These are phyloP conservation scores for Apiotrichum sp. DNA, from an alignment of 1,284 basidiomycete species.

Conservation along the genomic window DNA sequence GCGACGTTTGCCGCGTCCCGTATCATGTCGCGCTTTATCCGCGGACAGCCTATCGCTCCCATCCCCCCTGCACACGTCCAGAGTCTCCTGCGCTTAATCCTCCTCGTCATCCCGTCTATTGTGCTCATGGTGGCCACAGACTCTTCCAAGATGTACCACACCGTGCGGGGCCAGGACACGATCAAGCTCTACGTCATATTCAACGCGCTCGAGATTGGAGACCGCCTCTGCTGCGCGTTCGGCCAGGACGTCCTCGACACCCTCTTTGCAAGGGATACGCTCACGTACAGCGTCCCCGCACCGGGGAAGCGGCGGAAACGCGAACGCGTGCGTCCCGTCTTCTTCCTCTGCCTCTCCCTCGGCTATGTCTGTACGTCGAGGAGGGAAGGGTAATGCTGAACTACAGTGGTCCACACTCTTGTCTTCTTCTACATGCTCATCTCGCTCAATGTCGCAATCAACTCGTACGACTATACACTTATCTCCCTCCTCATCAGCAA, in stretches of 20 bases:
- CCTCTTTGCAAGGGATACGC: slow-evolving; percentile 83
- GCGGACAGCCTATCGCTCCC: slow-evolving; percentile 17
- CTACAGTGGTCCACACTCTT: slow-evolving; percentile 75
- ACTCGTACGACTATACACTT: slow-evolving; percentile 95
- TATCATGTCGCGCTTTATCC: slow-evolving; percentile 45
- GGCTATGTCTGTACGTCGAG: slow-evolving; percentile 65
- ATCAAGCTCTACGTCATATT: slow-evolving; percentile 99
- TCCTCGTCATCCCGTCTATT: slow-evolving; percentile 69
- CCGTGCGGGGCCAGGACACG: slow-evolving; percentile 95
- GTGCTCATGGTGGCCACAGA: slow-evolving; percentile 80
- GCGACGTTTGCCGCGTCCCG: slow-evolving; percentile 63
- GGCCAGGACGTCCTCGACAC: slow-evolving; percentile 97
- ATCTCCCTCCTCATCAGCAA: slow-evolving; percentile 92
- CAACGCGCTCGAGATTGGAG: slow-evolving; percentile 96
- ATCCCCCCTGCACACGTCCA: slow-evolving; percentile 39
- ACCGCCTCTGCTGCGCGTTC: slow-evolving; percentile 90
- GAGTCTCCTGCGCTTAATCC: slow-evolving; percentile 64
- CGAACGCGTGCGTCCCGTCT: slow-evolving; percentile 58
- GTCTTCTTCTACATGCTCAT: slow-evolving; percentile 97
- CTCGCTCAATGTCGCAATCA: slow-evolving; percentile 93
- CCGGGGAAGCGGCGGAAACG: slow-evolving; percentile 35
- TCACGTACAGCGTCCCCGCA: slow-evolving; percentile 20
- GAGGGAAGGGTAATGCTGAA: neutral
- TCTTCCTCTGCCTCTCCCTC: slow-evolving; percentile 78
- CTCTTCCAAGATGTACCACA: slow-evolving; percentile 97